Base-by-base conservation (phyloP, 768 basidiomycete species). In the Pisolithus sp. region DNA sequence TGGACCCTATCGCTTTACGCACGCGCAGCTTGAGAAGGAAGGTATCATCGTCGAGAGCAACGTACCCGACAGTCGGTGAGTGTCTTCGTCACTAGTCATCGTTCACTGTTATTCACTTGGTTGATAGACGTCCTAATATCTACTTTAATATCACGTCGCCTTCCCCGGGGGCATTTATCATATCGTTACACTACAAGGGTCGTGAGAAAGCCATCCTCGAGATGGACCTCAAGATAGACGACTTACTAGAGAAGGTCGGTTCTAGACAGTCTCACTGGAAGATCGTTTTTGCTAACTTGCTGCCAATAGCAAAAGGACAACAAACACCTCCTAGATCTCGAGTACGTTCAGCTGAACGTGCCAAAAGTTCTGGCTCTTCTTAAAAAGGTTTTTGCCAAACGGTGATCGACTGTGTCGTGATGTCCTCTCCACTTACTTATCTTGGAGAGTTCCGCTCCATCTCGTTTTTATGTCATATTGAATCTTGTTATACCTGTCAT, bases 161-260 rank as follows among this genome's bases (percentile, higher is more conserved):
- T 2, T 90, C 92, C 7, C 95, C 96, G 0, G 96, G 96, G 44
- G 96, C 96, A 8, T 99, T 97, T 70, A 94, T 99, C 68, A 99
- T 99, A 57, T 96, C 95, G 4, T 76, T 99, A 48, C 95, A 98
- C 69, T 99, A 98, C 75, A 97, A 96, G 70, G 96, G 96, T 39
- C 82, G 96, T 18, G 96, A 99, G 64, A 97, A 97, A 73, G 95
- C 96, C 17, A 98, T 99, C 60, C 80, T 98, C 36, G 96, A 99
- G 78, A 98, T 98, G 96, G 93, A 96, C 72, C 80, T 98, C 49
- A 97, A 97, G 75, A 96, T 98, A 60, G 95, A 99, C 69, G 95
- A 99, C 71, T 70, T 98, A 56, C 71, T 97, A 64, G 95, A 98
- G 71, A 97, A 97, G 86, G 93, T 93, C 57, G 26, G 80, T 57